A percentile compares a stretch with the other conserved stretches of the same genome.
These are phyloP conservation scores for Diaporthe capsici DNA, from an alignment of 2,329 filamentous ascomycete species.

Conservation along the genomic window DNA sequence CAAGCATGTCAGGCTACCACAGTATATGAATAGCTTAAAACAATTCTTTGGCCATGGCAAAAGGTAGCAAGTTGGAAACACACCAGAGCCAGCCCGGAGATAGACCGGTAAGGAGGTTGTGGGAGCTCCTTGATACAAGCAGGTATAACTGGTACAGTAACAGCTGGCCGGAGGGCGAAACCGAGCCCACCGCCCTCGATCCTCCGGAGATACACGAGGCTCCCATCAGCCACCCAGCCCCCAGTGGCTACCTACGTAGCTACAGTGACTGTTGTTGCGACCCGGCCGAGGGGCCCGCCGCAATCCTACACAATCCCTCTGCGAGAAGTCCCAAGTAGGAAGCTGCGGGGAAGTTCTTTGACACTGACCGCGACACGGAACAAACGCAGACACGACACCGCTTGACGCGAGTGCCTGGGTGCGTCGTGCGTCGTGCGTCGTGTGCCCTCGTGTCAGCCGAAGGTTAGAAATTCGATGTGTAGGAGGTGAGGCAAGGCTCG, in stretches of 20 bases:
- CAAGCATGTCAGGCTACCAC: not conserved
- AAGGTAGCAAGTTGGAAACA: constrained; percentile 30
- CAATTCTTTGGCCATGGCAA: not conserved
- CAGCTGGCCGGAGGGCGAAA: constrained; percentile 8
- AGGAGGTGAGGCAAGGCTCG: not conserved
- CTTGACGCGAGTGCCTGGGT: constrained; percentile 20
- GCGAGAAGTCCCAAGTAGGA: constrained; percentile 1
- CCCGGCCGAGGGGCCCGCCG: constrained; percentile 18
- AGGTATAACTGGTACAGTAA: constrained; percentile 13
- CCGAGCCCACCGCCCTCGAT: constrained; percentile 11
- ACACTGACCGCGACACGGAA: constrained; percentile 32
- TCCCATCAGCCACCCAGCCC: constrained; percentile 13
- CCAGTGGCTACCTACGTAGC: not conserved
- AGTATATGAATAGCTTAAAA: not conserved
- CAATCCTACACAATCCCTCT: constrained; percentile 34
- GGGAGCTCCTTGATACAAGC: constrained; percentile 13
- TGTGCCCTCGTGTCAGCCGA: constrained; percentile 16
- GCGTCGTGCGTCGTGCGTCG: not conserved
- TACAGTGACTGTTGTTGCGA: not conserved
- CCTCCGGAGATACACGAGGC: constrained; percentile 28
- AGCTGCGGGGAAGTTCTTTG: constrained; percentile 26
- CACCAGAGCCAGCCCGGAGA: constrained; percentile 29
- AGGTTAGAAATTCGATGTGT: constrained; percentile 10
- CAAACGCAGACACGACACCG: constrained; percentile 20
- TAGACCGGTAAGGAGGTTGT: constrained; percentile 9